Percentiles rank a stretch among this genome's conserved stretches.
These are phyloP conservation scores for Podospora appendiculata DNA, from an alignment of 495 filamentous ascomycete genomes.

Conservation along the genomic window DNA sequence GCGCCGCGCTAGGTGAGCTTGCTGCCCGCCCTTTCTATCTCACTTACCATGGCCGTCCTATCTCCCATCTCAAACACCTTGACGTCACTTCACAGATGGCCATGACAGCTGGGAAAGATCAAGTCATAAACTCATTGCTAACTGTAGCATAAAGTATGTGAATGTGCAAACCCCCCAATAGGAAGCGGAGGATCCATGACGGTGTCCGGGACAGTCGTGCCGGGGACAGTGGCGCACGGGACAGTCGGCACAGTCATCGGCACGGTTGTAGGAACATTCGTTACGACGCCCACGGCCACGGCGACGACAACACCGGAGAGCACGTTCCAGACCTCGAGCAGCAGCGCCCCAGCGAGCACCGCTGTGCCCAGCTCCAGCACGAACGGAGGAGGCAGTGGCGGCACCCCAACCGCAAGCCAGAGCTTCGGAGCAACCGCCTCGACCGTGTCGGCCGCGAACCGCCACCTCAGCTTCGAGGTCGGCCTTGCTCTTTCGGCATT, in stretches of 20 bases:
- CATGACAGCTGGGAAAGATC: background rate
- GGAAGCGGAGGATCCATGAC: background rate
- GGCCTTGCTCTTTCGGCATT: background rate
- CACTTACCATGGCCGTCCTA: background rate
- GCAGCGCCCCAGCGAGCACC: background rate
- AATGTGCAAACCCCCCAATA: background rate
- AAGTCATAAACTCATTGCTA: background rate
- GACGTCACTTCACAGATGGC: too few relatives aligned
- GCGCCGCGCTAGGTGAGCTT: conserved; percentile 13
- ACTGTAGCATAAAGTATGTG: conserved; percentile 6
- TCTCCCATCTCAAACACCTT: background rate
- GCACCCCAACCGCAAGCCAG: background rate
- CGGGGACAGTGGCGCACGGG: too few relatives aligned
- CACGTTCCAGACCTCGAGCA: background rate
- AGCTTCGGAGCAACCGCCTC: conserved; percentile 1
- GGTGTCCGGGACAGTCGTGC: background rate
- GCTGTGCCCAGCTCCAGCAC: background rate
- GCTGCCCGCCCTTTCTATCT: background rate
- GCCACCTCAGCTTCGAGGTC: background rate
- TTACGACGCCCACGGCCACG: too few relatives aligned
- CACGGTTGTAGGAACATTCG: background rate
- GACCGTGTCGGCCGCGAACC: background rate
- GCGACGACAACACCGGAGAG: background rate
- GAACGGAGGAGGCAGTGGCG: background rate
- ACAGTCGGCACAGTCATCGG: background rate